Conservation (phyloP, 2,329 filamentous ascomycete genomes). For the Aspergillus luchuensis region DNA sequence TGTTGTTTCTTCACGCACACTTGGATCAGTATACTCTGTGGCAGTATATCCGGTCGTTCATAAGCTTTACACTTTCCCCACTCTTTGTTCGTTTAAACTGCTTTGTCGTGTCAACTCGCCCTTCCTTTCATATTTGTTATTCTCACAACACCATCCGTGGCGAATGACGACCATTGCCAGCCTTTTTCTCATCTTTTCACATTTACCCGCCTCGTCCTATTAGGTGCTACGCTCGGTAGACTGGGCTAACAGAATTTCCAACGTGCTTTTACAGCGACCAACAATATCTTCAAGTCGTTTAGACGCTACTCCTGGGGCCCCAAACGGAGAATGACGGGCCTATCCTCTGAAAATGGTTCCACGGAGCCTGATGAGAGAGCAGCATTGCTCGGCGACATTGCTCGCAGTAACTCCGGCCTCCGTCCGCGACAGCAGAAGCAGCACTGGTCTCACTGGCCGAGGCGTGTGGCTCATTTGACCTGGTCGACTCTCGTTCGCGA, state of each 20-base stretch:
- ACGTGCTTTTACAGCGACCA: constrained; percentile 24
- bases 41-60: neutral
- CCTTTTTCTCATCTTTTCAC: neutral
- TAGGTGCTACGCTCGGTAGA: neutral
- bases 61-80: neutral
- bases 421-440: constrained; percentile 35
- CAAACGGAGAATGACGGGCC: constrained; percentile 33
- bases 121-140: constrained; percentile 1
- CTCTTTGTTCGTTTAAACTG: neutral
- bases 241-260: constrained; percentile 17
- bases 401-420: constrained; percentile 24
- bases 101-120: constrained; percentile 6
- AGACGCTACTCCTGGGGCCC: constrained; percentile 34
- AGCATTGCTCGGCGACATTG: constrained; percentile 31
- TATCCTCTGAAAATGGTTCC: constrained; percentile 32
- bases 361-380: constrained; percentile 38
- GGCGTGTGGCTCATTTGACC: constrained; percentile 41
- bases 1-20: neutral
- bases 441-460: constrained; percentile 45
- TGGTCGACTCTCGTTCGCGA: constrained; percentile 51
- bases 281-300: constrained; percentile 32
- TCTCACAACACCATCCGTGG: constrained; percentile 4
- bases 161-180: neutral
- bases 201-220: neutral
- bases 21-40: neutral